These are phyloP conservation scores for Colletotrichum agaves DNA, from an alignment of 2,329 filamentous ascomycete genomes.

Conservation along the genomic window DNA sequence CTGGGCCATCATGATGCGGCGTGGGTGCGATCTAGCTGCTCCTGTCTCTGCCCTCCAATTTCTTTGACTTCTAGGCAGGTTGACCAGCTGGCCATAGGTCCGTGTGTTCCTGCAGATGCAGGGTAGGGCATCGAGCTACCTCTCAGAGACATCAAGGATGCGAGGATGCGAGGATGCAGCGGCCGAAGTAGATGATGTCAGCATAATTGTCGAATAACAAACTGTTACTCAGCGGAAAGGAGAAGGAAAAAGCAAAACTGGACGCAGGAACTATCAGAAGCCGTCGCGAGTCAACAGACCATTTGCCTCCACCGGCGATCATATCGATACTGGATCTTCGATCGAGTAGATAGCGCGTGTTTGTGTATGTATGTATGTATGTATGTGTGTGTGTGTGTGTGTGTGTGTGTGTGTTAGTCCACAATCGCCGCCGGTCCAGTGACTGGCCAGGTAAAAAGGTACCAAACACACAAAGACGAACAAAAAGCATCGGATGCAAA, in stretches of 20 bases:
- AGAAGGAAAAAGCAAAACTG: slow-evolving; percentile 19
- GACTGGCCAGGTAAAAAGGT: slow-evolving; percentile 4
- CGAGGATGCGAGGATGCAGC: slow-evolving; percentile 19
- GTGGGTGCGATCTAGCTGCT: slow-evolving; percentile 25
- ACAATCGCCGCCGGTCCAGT: slow-evolving; percentile 14
- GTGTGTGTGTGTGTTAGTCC: neutral
- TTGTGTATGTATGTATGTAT: too few relatives aligned
- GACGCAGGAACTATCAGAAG: slow-evolving; percentile 33
- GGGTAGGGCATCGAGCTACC: slow-evolving; percentile 5
- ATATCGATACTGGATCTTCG: slow-evolving; percentile 6
- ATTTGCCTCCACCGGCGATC: slow-evolving; percentile 25
- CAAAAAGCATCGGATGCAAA: slow-evolving; percentile 29
- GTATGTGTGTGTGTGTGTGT: too few relatives aligned
- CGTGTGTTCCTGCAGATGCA: slow-evolving; percentile 18
- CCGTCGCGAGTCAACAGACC: slow-evolving; percentile 12
- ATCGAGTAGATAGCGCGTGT: neutral
- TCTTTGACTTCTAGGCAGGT: slow-evolving; percentile 23
- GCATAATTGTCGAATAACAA: slow-evolving; percentile 29
- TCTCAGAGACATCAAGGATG: slow-evolving; percentile 8
- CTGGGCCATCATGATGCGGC: slow-evolving; percentile 27
- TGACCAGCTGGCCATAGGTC: slow-evolving; percentile 24
- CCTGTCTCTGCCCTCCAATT: slow-evolving; percentile 33
- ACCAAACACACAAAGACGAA: slow-evolving; percentile 6
- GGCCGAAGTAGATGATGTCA: slow-evolving; percentile 35
- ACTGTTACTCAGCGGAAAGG: neutral